Evolutionary conservation across 495 filamentous ascomycete genomes (phyloP), one percentile per base, ranked within the genome.

Genomic region (Acidiella bohemica): DNA sequence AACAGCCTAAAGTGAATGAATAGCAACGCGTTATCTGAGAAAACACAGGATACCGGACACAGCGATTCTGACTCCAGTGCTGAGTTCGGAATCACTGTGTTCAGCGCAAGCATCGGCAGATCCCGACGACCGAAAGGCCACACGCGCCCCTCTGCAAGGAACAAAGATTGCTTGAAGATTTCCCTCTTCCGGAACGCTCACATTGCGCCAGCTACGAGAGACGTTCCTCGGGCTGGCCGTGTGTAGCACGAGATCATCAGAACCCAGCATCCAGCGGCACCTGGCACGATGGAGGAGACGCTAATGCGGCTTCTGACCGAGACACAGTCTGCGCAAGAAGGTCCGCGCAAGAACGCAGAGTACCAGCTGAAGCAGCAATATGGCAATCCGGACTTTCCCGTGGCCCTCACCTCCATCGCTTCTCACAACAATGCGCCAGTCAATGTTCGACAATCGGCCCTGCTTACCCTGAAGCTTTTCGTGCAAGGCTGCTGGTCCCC

Each of bases 401-500:
- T 96, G 21, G 67, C 26, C 21, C 30, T 49, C 13, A 20, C 77
- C 42, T 75, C 83, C 39, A 82, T 96, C 50, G 87, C 78, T 36
- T 67, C 70, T 25, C 81, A 92, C 59, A 59, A 71, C 6, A 71
- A 75, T 31, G 67, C 86, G 32, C 68, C 79, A 6, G 60, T 78
- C 39, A 69, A 80, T 32, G 70, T 90, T 36, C 78, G 90, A 43
- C 90, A 94, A 61, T 68, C 84, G 16, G 80, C 90, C 22, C 64
- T 96, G 27, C 70, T 83, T 13, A 65, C 71, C n/a, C 71, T 97
- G 21, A 81, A 84, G 46, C 75, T 71, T 27, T 84, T 88, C 58
- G 80, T 95, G 39, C 67, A 81, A 56, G 69, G 71, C 35, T 74
- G 78, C 50, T 97, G 90, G 90, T 76, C 73, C 14, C 60, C 71